Evolutionary conservation across 139 green algal species (phyloP).

Genomic region (Edaphochlamys debaryana): DNA sequence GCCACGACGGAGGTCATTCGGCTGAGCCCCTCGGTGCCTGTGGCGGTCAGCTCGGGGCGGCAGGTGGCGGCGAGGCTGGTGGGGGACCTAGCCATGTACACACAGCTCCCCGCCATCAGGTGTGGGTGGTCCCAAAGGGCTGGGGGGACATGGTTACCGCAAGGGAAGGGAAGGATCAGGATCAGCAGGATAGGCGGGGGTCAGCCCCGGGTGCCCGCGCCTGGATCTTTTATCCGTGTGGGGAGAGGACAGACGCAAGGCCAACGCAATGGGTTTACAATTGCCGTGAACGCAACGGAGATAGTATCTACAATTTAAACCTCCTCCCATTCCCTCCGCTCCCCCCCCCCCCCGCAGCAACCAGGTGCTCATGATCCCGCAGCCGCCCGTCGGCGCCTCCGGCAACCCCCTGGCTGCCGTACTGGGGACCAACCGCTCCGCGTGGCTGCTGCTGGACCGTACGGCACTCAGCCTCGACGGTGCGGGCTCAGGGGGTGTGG

Average conservation of each 20-base stretch:
- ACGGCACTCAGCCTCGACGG: constrained; percentile 48
- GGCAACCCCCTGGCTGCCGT: constrained; percentile 28
- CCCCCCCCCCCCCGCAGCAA: constrained; percentile 43
- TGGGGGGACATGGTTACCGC: too few species aligned
- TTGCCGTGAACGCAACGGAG: too few species aligned
- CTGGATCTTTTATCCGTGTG: too few species aligned
- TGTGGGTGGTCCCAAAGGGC: too few species aligned
- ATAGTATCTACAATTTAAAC: too few species aligned
- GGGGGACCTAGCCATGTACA: constrained; percentile 83
- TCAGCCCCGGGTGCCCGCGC: too few species aligned
- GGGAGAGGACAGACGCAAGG: too few species aligned
- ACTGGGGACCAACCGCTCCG: constrained; percentile 57
- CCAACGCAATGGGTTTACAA: too few species aligned
- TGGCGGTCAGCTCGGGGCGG: constrained; percentile 40
- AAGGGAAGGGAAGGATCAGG: too few species aligned
- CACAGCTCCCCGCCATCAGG: constrained; percentile 67
- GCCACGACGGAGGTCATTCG: constrained; percentile 52
- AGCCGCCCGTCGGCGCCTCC: constrained; percentile 14
- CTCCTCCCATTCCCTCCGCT: neutral
- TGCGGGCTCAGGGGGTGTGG: too few species aligned
- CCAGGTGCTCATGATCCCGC: constrained; percentile 66
- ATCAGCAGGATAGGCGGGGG: too few species aligned
- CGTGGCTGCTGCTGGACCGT: constrained; percentile 82
- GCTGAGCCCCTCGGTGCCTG: constrained; percentile 67
- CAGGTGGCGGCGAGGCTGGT: constrained; percentile 72